Percentiles rank a stretch among this genome's conserved stretches.
phyloP scores from a whole-genome alignment of 2,329 filamentous ascomycete species.

The Ceratocystis eucalypticola region DNA sequence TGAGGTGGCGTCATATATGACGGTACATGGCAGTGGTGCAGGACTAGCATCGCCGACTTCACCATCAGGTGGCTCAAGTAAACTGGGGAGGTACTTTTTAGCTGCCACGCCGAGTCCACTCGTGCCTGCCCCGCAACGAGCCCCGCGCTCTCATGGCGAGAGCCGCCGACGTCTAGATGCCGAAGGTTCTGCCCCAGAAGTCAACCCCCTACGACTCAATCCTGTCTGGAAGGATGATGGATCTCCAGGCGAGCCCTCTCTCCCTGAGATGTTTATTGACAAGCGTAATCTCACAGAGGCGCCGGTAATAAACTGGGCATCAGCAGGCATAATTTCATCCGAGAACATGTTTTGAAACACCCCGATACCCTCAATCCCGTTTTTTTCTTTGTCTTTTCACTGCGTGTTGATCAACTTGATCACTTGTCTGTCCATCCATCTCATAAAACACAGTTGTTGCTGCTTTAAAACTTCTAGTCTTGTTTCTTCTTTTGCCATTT shows the following conservation, averaged over 20 bases:
- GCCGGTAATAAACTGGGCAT: conserved; percentile 4
- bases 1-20: conserved; percentile 17
- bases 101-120: conserved; percentile 1
- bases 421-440: not conserved
- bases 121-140: conserved; percentile 6
- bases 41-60: not conserved
- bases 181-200: not conserved
- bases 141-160: not conserved
- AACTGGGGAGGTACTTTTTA: not conserved
- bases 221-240: conserved; percentile 17
- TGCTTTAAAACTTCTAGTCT: not conserved
- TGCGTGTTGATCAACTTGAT: not conserved
- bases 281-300: conserved; percentile 1
- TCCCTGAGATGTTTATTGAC: not conserved
- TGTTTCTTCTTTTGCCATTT: not conserved
- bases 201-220: conserved; percentile 15
- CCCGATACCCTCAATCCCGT: not conserved
- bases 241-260: conserved; percentile 1
- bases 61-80: not conserved
- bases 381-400: not conserved
- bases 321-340: not conserved
- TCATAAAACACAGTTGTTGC: not conserved
- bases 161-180: not conserved
- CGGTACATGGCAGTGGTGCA: not conserved
- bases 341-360: not conserved